phyloP scores from a whole-genome alignment of 2,329 filamentous ascomycete species.

The Ceratocystis albifundus region DNA sequence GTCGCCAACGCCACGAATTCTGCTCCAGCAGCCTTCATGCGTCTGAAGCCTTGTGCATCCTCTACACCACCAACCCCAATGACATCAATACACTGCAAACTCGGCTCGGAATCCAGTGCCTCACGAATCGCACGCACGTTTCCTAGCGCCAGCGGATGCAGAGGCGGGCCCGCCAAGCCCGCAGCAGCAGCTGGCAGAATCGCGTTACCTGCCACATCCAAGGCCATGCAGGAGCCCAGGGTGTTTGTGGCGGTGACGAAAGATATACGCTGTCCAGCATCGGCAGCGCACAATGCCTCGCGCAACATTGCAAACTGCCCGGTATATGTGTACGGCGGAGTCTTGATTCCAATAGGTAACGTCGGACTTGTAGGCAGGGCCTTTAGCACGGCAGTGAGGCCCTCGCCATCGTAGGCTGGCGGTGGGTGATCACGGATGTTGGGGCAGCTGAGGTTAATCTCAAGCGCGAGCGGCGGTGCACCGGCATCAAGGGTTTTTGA shows the following conservation, averaged over 20 bases:
- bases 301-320: slow-evolving; percentile 51
- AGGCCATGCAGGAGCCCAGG: slow-evolving; percentile 54
- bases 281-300: slow-evolving; percentile 35
- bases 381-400: slow-evolving; percentile 45
- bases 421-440: slow-evolving; percentile 60
- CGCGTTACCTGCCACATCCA: slow-evolving; percentile 30
- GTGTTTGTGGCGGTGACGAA: slow-evolving; percentile 68
- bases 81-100: slow-evolving; percentile 45
- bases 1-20: slow-evolving; percentile 57
- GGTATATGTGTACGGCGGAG: slow-evolving; percentile 62
- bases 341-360: slow-evolving; percentile 53
- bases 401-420: slow-evolving; percentile 51
- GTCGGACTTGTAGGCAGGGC: slow-evolving; percentile 33
- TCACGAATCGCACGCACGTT: slow-evolving; percentile 59
- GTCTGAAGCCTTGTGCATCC: slow-evolving; percentile 48
- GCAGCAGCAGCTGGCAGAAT: slow-evolving; percentile 46
- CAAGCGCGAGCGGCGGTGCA: slow-evolving; percentile 49
- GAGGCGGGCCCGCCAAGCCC: slow-evolving; percentile 57
- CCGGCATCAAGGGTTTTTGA: slow-evolving; percentile 30
- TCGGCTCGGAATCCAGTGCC: slow-evolving; percentile 42
- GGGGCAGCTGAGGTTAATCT: slow-evolving; percentile 68
- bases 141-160: slow-evolving; percentile 63
- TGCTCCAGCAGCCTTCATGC: slow-evolving; percentile 59
- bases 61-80: slow-evolving; percentile 64
- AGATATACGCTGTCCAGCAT: slow-evolving; percentile 29